Percentiles rank a stretch among this genome's conserved stretches.
Conservation (phyloP, 768 basidiomycete genomes). For the Xanthoconium stramineum region DNA sequence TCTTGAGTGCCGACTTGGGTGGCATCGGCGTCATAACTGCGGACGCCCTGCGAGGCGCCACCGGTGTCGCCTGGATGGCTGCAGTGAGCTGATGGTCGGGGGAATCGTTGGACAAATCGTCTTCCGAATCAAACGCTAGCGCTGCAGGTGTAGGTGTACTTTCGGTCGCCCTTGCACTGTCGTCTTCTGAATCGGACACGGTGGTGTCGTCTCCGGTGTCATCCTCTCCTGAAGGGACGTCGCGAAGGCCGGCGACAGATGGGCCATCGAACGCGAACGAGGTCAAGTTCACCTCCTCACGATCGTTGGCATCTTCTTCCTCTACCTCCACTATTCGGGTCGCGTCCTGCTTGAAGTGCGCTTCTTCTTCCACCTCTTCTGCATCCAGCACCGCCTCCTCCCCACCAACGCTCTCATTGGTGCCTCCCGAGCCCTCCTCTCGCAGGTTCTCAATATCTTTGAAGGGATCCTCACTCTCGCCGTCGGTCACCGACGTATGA, state of each 20-base stretch:
- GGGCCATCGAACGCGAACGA: constrained; percentile 73
- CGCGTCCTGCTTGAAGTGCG: constrained; percentile 14
- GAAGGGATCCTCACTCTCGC: constrained; percentile 85
- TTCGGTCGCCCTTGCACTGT: constrained; percentile 10
- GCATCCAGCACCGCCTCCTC: constrained; percentile 8
- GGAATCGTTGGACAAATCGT: constrained; percentile 29
- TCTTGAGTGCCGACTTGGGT: constrained; percentile 42
- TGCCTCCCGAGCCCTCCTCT: constrained; percentile 50
- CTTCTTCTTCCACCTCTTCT: constrained; percentile 15
- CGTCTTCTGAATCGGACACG: constrained; percentile 32
- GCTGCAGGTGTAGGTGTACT: constrained; percentile 10
- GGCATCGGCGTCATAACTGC: constrained; percentile 28
- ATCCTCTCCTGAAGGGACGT: constrained; percentile 41
- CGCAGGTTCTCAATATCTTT: constrained; percentile 84
- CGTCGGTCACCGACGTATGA: constrained; percentile 32
- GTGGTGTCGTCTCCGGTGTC: constrained; percentile 41
- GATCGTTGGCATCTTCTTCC: constrained; percentile 47
- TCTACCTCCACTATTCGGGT: constrained; percentile 49
- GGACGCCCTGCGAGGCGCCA: constrained; percentile 13
- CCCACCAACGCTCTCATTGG: neutral
- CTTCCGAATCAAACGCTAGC: constrained; percentile 34
- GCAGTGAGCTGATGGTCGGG: constrained; percentile 1
- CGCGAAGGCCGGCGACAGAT: constrained; percentile 48
- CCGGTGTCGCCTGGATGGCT: constrained; percentile 19
- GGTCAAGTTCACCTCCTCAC: constrained; percentile 63